A percentile compares a stretch with the other conserved stretches of the same genome.
Conservation (phyloP, 2,329 filamentous ascomycete genomes). For the Teratosphaeria epicoccoides region DNA sequence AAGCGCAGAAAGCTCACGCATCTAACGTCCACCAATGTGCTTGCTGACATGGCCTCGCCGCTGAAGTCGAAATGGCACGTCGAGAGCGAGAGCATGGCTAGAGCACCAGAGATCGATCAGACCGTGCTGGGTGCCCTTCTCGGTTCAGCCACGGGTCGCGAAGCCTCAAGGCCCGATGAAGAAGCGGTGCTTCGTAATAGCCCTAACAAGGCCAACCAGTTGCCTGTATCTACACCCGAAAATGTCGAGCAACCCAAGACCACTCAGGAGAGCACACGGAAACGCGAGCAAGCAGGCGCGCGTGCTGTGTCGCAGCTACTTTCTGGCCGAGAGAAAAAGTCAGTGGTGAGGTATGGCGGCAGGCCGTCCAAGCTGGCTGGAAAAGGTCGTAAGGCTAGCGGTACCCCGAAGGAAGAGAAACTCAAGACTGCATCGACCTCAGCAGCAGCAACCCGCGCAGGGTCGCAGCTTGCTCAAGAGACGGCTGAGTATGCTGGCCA, state of each 20-base stretch:
- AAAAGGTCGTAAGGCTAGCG: constrained; percentile 1
- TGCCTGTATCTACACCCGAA: constrained; percentile 8
- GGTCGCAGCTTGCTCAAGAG: neutral
- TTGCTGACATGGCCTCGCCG: neutral
- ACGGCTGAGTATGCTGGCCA: neutral
- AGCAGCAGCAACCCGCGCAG: neutral
- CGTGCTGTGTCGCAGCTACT: constrained; percentile 24
- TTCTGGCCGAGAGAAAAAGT: constrained; percentile 1
- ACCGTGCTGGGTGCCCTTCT: neutral
- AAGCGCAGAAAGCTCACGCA: constrained; percentile 9
- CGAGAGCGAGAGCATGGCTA: neutral
- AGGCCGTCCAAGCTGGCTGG: constrained; percentile 2
- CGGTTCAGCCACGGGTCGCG: neutral
- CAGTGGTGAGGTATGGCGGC: neutral
- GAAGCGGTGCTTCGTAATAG: constrained; percentile 8
- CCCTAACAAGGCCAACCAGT: constrained; percentile 21
- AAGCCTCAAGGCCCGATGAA: neutral
- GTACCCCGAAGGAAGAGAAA: neutral
- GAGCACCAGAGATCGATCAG: neutral
- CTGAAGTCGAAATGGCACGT: neutral
- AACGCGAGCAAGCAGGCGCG: constrained; percentile 27
- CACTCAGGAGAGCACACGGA: constrained; percentile 18
- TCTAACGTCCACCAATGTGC: neutral
- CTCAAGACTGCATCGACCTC: neutral
- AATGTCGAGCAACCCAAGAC: constrained; percentile 10